Conservation (phyloP, 306 rosid species). For the Citrullus amarus region DNA sequence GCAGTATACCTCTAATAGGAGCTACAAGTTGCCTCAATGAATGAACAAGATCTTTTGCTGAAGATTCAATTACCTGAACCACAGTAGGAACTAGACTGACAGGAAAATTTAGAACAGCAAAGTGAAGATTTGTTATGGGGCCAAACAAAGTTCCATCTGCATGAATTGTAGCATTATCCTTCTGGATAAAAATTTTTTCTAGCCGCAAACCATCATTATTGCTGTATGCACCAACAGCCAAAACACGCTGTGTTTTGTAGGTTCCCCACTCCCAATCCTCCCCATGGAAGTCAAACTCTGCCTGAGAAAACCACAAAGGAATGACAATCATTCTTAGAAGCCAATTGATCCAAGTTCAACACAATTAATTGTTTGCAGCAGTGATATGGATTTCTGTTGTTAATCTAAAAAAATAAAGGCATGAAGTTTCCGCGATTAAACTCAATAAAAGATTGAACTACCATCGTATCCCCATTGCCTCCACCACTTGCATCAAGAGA, state of each 20-base stretch:
- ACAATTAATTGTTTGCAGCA: not conserved
- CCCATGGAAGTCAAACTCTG: slow-evolving; percentile 86
- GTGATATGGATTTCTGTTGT: not conserved
- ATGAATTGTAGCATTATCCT: slow-evolving; percentile 86
- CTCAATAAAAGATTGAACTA: slow-evolving; percentile 10
- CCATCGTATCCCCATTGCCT: slow-evolving; percentile 94
- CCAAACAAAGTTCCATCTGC: slow-evolving; percentile 93
- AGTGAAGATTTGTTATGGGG: slow-evolving; percentile 79
- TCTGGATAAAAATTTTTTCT: slow-evolving; percentile 62
- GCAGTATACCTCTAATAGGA: slow-evolving; percentile 74
- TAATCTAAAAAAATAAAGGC: not conserved
- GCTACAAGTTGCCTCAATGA: slow-evolving; percentile 59
- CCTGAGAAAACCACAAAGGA: slow-evolving; percentile 38
- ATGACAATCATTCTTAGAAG: slow-evolving; percentile 14
- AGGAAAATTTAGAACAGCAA: slow-evolving; percentile 84
- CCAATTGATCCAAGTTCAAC: slow-evolving; percentile 13
- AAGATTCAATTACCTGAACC: slow-evolving; percentile 69
- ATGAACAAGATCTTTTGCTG: slow-evolving; percentile 57
- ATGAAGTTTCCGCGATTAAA: slow-evolving; percentile 1
- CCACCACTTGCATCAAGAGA: slow-evolving; percentile 96
- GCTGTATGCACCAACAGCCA: slow-evolving; percentile 75
- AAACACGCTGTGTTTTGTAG: slow-evolving; percentile 69
- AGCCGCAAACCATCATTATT: slow-evolving; percentile 67
- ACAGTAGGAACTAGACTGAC: slow-evolving; percentile 76
- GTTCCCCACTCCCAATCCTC: slow-evolving; percentile 98